Base-by-base conservation (phyloP, 345 rosid genomes). In the Populus deltoides region DNA sequence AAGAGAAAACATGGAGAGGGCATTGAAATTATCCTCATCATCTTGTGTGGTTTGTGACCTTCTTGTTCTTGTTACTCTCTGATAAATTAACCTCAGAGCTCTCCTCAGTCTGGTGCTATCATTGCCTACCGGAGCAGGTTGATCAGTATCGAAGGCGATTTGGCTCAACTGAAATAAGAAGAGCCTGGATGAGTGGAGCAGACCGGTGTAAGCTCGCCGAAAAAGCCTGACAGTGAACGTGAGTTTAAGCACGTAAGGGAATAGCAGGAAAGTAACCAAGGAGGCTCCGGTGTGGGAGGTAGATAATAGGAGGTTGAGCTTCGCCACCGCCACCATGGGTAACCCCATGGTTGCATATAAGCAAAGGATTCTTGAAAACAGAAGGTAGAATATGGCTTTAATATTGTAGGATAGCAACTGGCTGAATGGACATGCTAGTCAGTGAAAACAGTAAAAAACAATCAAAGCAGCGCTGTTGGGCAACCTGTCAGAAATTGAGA, bases 1-100 rank as follows among this genome's bases (percentile, higher is more conserved):
- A n/a, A 86, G 88, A 0, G 86, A 75, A 4, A 83, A 69, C 68
- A 86, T 41, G 33, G 84, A 74, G 75, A 86, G 80, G 22, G 83
- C 76, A 73, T 72, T 84, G 69, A 86, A 83, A 72, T 61, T 78
- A n/a, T 83, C 82, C 51, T 81, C 81, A 3, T 83, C 84, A 0
- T 81, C 74, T 43, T 57, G 74, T 2, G 61, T 29, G 20, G 31
- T 12, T 1, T 80, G 78, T 24, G 72, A 53, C 31, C 78, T 73
- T 69, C 81, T 70, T 17, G 49, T 85, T 8, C 12, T 70, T n/a
- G 74, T 51, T 57, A 81, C 4, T 59, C 79, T 66, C 81, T 66
- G 81, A 55, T 59, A 57, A 59, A 86, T 63, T 27, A 86, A 71
- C 74, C 86, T 77, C 3, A 72, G 8, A n/a, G 81, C 82, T 66